Conservation (phyloP, 768 basidiomycete species). For the Kwoniella bestiolae region DNA sequence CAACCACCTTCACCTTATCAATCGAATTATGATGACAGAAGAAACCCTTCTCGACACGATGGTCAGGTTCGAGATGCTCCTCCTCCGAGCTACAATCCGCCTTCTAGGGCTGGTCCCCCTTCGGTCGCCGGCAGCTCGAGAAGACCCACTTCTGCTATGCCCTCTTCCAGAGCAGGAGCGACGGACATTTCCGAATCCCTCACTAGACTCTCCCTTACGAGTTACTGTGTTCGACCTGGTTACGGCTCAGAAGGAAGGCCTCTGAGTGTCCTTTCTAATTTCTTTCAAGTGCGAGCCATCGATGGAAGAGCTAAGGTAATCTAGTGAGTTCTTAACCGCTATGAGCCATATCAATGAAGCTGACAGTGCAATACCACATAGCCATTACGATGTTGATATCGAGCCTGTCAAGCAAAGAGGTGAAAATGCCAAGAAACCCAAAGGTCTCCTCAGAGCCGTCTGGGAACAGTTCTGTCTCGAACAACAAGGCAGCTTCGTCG, state of each 20-base stretch:
- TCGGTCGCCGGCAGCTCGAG: background rate
- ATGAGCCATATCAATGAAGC: background rate
- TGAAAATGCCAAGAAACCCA: constrained; percentile 47
- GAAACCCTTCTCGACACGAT: background rate
- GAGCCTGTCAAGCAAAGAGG: constrained; percentile 42
- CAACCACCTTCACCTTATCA: background rate
- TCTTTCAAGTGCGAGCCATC: constrained; percentile 35
- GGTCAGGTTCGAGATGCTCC: background rate
- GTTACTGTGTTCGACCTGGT: constrained; percentile 45
- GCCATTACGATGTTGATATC: constrained; percentile 57
- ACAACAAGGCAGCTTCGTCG: constrained; percentile 29
- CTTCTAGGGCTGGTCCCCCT: background rate
- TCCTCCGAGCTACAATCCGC: background rate
- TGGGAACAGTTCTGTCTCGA: constrained; percentile 48
- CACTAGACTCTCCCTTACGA: constrained; percentile 27
- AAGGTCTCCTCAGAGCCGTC: constrained; percentile 43
- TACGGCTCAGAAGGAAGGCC: constrained; percentile 33
- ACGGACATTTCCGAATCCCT: constrained; percentile 11
- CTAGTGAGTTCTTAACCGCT: constrained; percentile 21
- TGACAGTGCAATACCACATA: too few species aligned
- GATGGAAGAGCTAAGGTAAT: constrained; percentile 40
- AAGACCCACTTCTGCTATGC: background rate
- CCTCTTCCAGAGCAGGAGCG: background rate
- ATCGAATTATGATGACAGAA: background rate
- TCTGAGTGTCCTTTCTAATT: constrained; percentile 40